phyloP scores from a whole-genome alignment of 805 yeast species.

The Kockiozyma suomiensis region DNA sequence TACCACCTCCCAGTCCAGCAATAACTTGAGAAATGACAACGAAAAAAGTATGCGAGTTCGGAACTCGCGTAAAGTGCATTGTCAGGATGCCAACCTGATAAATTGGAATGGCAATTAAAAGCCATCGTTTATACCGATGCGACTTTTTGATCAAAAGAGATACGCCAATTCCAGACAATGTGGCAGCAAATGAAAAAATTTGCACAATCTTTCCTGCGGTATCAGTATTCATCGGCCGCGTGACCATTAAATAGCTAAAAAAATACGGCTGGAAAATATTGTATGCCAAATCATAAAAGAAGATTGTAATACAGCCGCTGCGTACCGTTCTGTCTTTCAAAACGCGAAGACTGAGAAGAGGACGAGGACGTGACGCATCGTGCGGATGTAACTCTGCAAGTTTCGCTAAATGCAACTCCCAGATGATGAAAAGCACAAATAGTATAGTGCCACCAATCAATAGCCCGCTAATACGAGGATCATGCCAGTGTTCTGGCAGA shows the following conservation, averaged over 20 bases:
- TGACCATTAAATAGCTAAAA: constrained; percentile 61
- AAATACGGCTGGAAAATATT: constrained; percentile 65
- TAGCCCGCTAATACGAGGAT: constrained; percentile 59
- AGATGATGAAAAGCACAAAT: constrained; percentile 52
- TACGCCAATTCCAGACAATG: constrained; percentile 55
- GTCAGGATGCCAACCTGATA: constrained; percentile 61
- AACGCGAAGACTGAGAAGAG: constrained; percentile 57
- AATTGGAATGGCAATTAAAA: constrained; percentile 54
- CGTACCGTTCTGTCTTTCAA: constrained; percentile 67
- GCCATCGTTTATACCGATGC: constrained; percentile 56
- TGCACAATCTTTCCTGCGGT: constrained; percentile 63
- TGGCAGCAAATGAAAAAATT: constrained; percentile 61
- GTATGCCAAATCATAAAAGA: constrained; percentile 59
- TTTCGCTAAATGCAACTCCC: constrained; percentile 58
- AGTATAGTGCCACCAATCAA: constrained; percentile 59
- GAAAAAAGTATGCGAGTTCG: constrained; percentile 50
- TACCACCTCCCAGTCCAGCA: constrained; percentile 64
- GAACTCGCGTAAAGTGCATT: constrained; percentile 54
- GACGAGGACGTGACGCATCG: constrained; percentile 41
- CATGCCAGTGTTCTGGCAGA: constrained; percentile 51
- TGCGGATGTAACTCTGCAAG: constrained; percentile 14
- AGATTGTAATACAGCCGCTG: constrained; percentile 59
- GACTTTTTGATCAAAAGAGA: constrained; percentile 53
- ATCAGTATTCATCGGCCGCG: constrained; percentile 51
- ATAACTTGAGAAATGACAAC: constrained; percentile 59